Percentiles rank a stretch among this genome's conserved stretches.
phyloP scores from a whole-genome alignment of 2,329 filamentous ascomycete species.

The Cryphonectria japonica region DNA sequence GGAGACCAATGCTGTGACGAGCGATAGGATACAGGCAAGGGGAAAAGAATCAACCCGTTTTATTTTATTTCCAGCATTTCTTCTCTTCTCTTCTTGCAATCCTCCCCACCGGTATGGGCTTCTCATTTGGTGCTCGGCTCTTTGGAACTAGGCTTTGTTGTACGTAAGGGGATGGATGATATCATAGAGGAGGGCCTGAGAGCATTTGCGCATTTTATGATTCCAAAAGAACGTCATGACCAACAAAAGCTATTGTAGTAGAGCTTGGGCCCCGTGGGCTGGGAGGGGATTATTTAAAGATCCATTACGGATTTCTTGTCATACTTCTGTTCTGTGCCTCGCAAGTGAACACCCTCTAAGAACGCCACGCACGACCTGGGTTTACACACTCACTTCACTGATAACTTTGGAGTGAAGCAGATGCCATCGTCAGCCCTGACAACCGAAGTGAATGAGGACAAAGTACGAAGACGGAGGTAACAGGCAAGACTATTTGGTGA shows the following conservation, averaged over 20 bases:
- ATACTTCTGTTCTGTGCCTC: not conserved
- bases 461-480: no score
- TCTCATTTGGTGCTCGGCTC: not conserved
- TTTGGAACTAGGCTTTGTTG: not conserved
- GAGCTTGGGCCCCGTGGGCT: conserved; percentile 3
- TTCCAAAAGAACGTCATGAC: not conserved
- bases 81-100: not conserved
- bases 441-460: no score
- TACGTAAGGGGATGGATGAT: not conserved
- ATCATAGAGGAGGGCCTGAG: not conserved
- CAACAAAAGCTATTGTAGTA: not conserved
- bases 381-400: no score
- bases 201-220: conserved; percentile 10
- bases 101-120: not conserved
- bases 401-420: no score
- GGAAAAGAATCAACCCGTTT: not conserved
- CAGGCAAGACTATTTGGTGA: no score
- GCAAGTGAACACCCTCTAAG: not conserved
- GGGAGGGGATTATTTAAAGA: not conserved
- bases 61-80: not conserved
- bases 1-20: not conserved
- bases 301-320: not conserved
- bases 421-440: no score
- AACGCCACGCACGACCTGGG: not conserved
- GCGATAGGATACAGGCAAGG: not conserved